Evolutionary conservation across 2,329 filamentous ascomycete genomes (phyloP), one percentile per base, ranked within the genome.

Genomic region (Exophiala viscosa): DNA sequence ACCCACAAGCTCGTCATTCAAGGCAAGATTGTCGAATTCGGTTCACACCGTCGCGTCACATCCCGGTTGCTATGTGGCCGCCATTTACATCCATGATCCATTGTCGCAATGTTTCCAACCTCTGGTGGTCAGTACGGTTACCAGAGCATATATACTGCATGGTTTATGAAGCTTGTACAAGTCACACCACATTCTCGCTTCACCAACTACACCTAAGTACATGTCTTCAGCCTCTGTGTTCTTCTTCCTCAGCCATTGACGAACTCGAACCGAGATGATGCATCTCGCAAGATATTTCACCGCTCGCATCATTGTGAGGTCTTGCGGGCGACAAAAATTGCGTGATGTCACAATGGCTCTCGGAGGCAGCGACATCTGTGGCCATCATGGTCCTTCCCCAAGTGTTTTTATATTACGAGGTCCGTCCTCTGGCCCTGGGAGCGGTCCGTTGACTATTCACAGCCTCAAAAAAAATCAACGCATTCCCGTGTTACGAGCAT

Each of bases 41-140:
- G 6, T 18, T 14, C 13, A 15, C 17, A 10, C 7, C 23, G 17
- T 41, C 8, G 39, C 18, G 39, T 41, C 18, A 41, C 39, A 41
- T 18, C 39, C 39, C 39, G 18, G 39, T 41, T 20, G 39, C 39
- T 18, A 40, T 41, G 39, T 41, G 39, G 39, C 39, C 23, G 39
- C 15, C 15, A 41, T 18, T 41, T 23, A 41, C 36, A 40, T 40
- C 15, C 23, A 3, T 33, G 9, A 20, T 11, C 39, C n/a, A n/a
- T n/a, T 11, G 17, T 10, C 5, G 23, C 11, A 41, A 17, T 23
- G 3, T 6, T 15, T 23, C 39, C n/a, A n/a, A n/a, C n/a, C n/a
- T n/a, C n/a, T n/a, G 17, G 13, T 17, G 39, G 7, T 17, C 6
- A 23, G 17, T 11, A 18, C 7, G 15, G 39, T 11, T 41, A 11